Evolutionary conservation across 2,329 filamentous ascomycete species (phyloP).

Genomic region (Teratosphaeriaceae sp.): DNA sequence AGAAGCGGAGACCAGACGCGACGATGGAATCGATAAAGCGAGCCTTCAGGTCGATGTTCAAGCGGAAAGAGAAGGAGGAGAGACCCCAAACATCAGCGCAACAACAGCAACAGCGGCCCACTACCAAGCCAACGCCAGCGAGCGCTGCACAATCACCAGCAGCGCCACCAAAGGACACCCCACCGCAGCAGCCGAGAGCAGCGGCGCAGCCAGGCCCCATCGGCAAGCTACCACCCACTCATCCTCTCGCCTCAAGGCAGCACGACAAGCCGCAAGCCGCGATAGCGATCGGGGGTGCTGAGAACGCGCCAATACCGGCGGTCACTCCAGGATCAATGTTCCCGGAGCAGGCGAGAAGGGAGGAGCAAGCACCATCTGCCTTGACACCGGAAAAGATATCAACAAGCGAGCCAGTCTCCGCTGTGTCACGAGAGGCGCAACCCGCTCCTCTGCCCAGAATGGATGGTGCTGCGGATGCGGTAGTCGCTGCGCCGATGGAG

Average conservation of each 20-base stretch:
- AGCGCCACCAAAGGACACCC: not conserved
- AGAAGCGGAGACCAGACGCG: not conserved
- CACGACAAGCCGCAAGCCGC: constrained; percentile 6
- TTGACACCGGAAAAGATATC: not conserved
- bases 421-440: not conserved
- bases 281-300: not conserved
- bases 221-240: constrained; percentile 8
- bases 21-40: constrained; percentile 18
- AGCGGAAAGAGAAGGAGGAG: constrained; percentile 11
- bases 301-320: not conserved
- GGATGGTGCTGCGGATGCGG: constrained; percentile 8
- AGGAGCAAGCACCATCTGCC: not conserved
- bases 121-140: not conserved
- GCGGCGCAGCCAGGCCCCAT: not conserved
- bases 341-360: not conserved
- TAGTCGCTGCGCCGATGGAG: constrained; percentile 3
- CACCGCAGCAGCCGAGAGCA: not conserved
- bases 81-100: not conserved
- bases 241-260: constrained; percentile 7
- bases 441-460: constrained; percentile 5
- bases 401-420: not conserved
- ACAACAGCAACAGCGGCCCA: not conserved
- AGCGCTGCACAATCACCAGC: not conserved
- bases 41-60: constrained; percentile 24
- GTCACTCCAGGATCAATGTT: not conserved